Evolutionary conservation across 2,329 filamentous ascomycete genomes (phyloP), one percentile per base, ranked within the genome.

Genomic region (Neonectria faginata): DNA sequence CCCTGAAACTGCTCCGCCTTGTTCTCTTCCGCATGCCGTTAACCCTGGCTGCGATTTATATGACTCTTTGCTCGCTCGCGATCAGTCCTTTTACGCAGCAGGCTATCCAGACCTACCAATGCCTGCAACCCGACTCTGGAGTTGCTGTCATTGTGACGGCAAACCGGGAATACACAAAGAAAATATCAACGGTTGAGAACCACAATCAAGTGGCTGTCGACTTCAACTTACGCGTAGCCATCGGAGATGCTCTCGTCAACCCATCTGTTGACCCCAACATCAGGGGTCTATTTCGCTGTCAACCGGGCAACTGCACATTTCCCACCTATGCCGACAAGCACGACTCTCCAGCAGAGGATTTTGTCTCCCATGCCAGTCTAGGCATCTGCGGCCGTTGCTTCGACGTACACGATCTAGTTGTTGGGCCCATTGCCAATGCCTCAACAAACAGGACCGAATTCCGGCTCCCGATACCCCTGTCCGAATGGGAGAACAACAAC

Each of bases 21-120:
- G 25, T 53, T 5, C 7, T 48, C 3, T 31, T 62, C 5, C 47
- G 36, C 29, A 39, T 55, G 11, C 53, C 60, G 2, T 3, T 62
- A 16, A 45, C 39, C 5, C 18, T 57, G 2, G 25, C 12, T 7
- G 48, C 58, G 12, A 44, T 62, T 14, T 14, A 50, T 6, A 39
- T 62, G 14, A 47, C 51, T 8, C 39, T 65, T 20, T 39, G 42
- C 39, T 62, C 62, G 9, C 41, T 65, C n/a, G 58, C 45, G 22
- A 54, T 65, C 22, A 48, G 62, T 11, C 58, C 62, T 31, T 54
- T 62, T 33, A 53, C 50, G 5, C 57, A 65, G 39, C 62, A 65
- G 47, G 55, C 58, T 3, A 64, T 61, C 12, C 62, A 61, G 29
- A 65, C 51, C n/a, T 62, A 65, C 20, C 50, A 54, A 27, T 65